Conservation (phyloP, 2,329 filamentous ascomycete species). For the Colletotrichum sp. region DNA sequence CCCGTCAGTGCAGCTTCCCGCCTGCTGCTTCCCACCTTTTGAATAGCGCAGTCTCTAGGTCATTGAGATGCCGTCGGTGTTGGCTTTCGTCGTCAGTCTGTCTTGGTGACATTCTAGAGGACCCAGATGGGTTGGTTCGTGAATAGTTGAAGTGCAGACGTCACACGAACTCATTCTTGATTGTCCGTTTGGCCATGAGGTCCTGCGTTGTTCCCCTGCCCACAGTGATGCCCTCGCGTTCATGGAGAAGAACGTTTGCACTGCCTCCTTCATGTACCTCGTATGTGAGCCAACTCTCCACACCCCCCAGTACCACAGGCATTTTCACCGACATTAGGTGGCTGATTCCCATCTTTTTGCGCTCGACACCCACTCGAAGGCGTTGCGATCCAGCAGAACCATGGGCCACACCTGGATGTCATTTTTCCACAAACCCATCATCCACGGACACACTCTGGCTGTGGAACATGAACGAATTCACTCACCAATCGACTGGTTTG, state of each 20-base stretch:
- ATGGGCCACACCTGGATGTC: background rate
- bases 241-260: background rate
- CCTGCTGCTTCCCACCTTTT: background rate
- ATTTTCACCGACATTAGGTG: too few species aligned
- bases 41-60: background rate
- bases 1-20: background rate
- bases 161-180: background rate
- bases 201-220: background rate
- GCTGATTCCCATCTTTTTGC: too few species aligned
- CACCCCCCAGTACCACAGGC: too few species aligned
- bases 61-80: background rate
- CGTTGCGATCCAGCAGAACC: background rate
- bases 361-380: background rate
- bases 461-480: background rate
- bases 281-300: background rate
- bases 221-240: background rate
- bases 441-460: background rate
- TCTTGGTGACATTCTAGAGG: background rate
- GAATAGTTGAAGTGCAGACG: background rate
- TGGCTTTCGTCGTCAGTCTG: background rate
- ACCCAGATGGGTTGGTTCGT: background rate
- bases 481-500: too few species aligned
- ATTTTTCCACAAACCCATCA: background rate
- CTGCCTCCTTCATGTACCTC: background rate
- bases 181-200: background rate